Percentiles rank a stretch among this genome's conserved stretches.
phyloP scores from a whole-genome alignment of 2,329 filamentous ascomycete species.

The Cercospora sp. region DNA sequence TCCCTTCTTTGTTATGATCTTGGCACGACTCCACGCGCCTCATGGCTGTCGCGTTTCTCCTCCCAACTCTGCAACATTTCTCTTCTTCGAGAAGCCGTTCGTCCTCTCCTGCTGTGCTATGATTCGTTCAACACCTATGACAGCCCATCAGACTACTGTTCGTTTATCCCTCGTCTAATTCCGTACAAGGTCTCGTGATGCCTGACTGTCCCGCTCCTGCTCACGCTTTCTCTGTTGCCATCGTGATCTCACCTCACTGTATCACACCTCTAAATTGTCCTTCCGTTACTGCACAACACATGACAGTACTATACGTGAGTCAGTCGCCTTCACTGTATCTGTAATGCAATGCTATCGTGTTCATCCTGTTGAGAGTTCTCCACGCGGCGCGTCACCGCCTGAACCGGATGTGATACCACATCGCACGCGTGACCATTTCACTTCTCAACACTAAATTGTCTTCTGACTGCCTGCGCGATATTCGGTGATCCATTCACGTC shows the following conservation, averaged over 20 bases:
- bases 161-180: background rate
- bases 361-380: background rate
- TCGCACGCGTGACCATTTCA: background rate
- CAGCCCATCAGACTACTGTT: background rate
- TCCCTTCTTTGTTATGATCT: slow-evolving; percentile 8
- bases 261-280: background rate
- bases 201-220: background rate
- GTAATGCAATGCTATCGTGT: background rate
- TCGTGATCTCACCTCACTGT: background rate
- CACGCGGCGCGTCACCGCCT: background rate
- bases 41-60: background rate
- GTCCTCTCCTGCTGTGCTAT: background rate
- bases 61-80: background rate
- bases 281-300: background rate
- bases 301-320: background rate
- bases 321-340: background rate
- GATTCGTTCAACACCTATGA: background rate
- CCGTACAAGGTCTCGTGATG: background rate
- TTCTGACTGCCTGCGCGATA: background rate
- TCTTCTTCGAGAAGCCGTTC: background rate
- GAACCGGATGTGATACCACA: background rate
- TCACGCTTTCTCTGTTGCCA: background rate
- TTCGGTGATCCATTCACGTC: background rate
- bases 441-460: background rate
- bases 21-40: slow-evolving; percentile 5